Evolutionary conservation across 2,329 filamentous ascomycete species (phyloP).

Genomic region (Myriosclerotinia scirpicola): DNA sequence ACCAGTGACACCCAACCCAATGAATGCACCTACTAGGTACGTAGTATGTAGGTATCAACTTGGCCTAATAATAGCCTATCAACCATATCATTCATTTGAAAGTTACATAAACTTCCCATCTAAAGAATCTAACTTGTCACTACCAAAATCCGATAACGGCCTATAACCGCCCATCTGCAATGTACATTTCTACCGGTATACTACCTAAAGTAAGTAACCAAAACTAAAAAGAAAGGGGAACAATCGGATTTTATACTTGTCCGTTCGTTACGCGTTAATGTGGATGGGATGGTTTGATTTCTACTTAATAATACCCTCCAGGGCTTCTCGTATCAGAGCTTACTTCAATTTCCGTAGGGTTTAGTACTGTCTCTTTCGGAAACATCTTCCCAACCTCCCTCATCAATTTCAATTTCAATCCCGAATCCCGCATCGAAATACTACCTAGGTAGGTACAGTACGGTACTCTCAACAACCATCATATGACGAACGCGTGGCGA

Average conservation of each 20-base stretch:
- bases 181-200: not conserved
- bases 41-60: no score
- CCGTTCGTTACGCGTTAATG: not conserved
- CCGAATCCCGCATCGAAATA: not conserved
- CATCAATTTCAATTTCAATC: not conserved
- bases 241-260: not conserved
- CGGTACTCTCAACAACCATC: not conserved
- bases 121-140: not conserved
- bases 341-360: conserved; percentile 8
- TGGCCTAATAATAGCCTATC: no score
- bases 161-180: not conserved
- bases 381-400: not conserved
- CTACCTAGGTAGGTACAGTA: no score
- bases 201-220: no score
- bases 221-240: not conserved
- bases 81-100: no score
- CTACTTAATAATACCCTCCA: no score
- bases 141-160: not conserved
- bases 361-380: conserved; percentile 1
- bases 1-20: no score
- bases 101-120: no score
- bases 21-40: no score
- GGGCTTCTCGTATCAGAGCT: not conserved
- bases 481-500: conserved; percentile 20
- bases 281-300: not conserved